phyloP scores from a whole-genome alignment of 1,284 basidiomycete genomes.

The Apiotrichum veenhuisii region DNA sequence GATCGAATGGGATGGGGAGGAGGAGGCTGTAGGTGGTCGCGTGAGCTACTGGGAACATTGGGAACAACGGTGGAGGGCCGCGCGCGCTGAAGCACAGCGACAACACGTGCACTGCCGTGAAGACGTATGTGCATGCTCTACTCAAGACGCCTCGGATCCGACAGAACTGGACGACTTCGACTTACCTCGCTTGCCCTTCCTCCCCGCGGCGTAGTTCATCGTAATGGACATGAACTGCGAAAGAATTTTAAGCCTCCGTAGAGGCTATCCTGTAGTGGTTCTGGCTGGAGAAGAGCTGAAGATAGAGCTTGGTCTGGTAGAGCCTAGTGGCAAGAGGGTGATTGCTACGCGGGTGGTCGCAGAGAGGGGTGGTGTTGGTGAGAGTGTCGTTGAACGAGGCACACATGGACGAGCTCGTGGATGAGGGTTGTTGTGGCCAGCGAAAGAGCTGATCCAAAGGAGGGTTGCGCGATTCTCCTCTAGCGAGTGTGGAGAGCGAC shows the following conservation, averaged over 20 bases:
- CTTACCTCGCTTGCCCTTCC: conserved; percentile 27
- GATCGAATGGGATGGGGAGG: conserved; percentile 18
- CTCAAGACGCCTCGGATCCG: not conserved
- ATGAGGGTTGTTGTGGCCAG: not conserved
- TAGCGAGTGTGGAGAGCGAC: too few species aligned
- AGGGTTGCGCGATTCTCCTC: too few species aligned
- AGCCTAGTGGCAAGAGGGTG: conserved; percentile 16
- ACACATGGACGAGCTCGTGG: conserved; percentile 3
- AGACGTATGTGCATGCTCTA: not conserved
- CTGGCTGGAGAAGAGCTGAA: conserved; percentile 16
- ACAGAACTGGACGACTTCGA: not conserved
- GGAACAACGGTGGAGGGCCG: not conserved
- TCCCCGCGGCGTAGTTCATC: conserved; percentile 18
- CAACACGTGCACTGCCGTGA: not conserved
- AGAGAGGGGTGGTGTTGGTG: not conserved
- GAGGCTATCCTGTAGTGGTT: conserved; percentile 23
- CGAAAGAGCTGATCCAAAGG: not conserved
- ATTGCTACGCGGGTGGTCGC: conserved; percentile 9
- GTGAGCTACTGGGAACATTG: conserved; percentile 15
- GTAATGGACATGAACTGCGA: conserved; percentile 18
- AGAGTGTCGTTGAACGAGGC: not conserved
- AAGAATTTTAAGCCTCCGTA: not conserved
- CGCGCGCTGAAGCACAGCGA: not conserved
- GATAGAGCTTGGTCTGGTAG: conserved; percentile 13
- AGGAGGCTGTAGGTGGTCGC: conserved; percentile 20